Conservation (phyloP, 768 basidiomycete species). For the Lactifluus pinguis region DNA sequence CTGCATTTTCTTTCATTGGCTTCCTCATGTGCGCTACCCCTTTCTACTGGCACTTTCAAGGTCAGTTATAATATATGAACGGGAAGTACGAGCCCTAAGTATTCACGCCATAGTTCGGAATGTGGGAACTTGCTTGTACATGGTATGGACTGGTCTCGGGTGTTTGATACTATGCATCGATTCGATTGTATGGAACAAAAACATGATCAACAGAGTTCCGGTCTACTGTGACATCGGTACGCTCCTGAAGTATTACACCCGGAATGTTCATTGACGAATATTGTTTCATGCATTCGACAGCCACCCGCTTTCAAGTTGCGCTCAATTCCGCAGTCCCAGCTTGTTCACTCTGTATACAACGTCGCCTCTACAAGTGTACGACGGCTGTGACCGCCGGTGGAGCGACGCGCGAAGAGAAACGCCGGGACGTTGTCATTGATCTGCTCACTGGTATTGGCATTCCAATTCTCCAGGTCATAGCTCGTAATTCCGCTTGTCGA, state of each 20-base stretch:
- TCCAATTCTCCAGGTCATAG: constrained; percentile 7
- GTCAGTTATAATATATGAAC: constrained; percentile 7
- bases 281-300: constrained; percentile 21
- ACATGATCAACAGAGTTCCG: constrained; percentile 37
- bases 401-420: constrained; percentile 25
- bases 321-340: constrained; percentile 32
- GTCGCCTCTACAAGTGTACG: constrained; percentile 39
- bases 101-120: constrained; percentile 41
- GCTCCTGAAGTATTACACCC: constrained; percentile 14
- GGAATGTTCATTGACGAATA: neutral
- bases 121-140: constrained; percentile 63
- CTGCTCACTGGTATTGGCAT: constrained; percentile 26
- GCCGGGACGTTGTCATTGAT: constrained; percentile 25
- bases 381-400: constrained; percentile 26
- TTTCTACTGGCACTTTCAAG: constrained; percentile 49
- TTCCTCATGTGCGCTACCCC: constrained; percentile 42
- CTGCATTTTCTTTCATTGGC: constrained; percentile 35
- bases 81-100: neutral
- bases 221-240: constrained; percentile 51
- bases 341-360: constrained; percentile 38
- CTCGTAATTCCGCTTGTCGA: neutral
- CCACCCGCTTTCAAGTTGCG: constrained; percentile 30
- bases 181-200: constrained; percentile 59
- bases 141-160: constrained; percentile 52
- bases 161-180: constrained; percentile 59